Evolutionary conservation across 805 yeast genomes (phyloP), one percentile per base, ranked within the genome.

Genomic region (Metschnikowia chrysomelidarum): DNA sequence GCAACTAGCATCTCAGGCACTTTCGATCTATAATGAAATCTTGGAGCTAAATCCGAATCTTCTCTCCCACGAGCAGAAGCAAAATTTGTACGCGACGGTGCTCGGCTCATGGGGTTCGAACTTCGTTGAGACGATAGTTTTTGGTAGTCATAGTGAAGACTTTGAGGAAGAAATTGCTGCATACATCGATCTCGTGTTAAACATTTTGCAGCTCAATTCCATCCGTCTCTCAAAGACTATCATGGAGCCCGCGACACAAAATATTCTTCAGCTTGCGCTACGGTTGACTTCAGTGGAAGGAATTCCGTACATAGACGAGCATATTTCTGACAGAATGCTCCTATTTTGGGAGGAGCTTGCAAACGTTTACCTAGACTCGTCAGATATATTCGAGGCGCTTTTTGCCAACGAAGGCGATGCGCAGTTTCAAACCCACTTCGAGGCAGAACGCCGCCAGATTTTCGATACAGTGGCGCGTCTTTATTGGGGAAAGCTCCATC

Each of bases 301-400:
- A 3, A 42, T 56, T 5, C 82, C 93, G 0, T 66, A 79, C 3
- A 47, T 64, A 1, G 83, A 82, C 24, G 94, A 84, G 54, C 54
- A 58, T 11, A 62, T 80, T 6, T 62, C 69, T 32, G 72, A 64
- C 13, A 59, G 61, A 38, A 69, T 83, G 50, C 64, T 80, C 7
- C 74, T 76, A 21, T 81, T 84, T 50, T 85, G 94, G 94, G 69
- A 73, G 31, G 80, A 78, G 35, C 58, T 82, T 20, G 73, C 79
- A 5, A 87, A 81, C 38, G 62, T 70, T 1, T 76, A 73, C 43
- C 46, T 39, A 21, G 38, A 43, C 40, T 27, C 47, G 10, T 32
- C 36, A 3, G 47, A 20, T 40, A 33, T 52, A 6, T 48, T 50
- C 42, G 52, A 47, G 13, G 26, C 43, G 7, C 19, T 42, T 10